Conservation (phyloP, 768 basidiomycete genomes). For the Pulveroboletus frians region DNA sequence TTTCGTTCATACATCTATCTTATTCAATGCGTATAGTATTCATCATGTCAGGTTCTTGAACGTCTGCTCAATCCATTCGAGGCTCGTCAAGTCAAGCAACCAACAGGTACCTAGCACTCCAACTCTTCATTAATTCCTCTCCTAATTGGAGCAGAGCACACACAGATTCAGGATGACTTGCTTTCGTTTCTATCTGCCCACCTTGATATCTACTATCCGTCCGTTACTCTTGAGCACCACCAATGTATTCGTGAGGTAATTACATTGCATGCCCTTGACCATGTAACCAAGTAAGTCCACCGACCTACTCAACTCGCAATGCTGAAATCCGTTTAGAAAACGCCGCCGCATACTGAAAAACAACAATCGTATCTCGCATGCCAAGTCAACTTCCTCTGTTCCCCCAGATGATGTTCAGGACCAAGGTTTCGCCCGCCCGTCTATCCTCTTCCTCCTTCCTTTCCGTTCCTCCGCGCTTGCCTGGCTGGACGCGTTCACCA, state of each 20-base stretch:
- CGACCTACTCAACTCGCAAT: neutral
- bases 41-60: slow-evolving; percentile 44
- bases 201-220: slow-evolving; percentile 72
- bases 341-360: slow-evolving; percentile 87
- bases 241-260: slow-evolving; percentile 61
- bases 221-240: slow-evolving; percentile 59
- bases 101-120: slow-evolving; percentile 38
- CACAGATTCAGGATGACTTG: slow-evolving; percentile 59
- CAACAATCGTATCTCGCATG: slow-evolving; percentile 83
- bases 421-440: slow-evolving; percentile 97
- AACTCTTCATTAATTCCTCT: neutral
- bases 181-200: slow-evolving; percentile 62
- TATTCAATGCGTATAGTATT: neutral
- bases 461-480: slow-evolving; percentile 84
- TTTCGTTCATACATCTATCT: neutral
- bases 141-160: slow-evolving; percentile 36
- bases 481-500: slow-evolving; percentile 77
- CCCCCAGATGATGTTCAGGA: slow-evolving; percentile 80
- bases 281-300: slow-evolving; percentile 69
- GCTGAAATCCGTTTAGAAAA: slow-evolving; percentile 51
- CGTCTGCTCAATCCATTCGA: slow-evolving; percentile 53
- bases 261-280: slow-evolving; percentile 79
- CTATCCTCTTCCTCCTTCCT: slow-evolving; percentile 85
- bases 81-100: slow-evolving; percentile 47
- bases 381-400: slow-evolving; percentile 50